These are phyloP conservation scores for Beverwykella pulmonaria DNA, from an alignment of 495 filamentous ascomycete genomes.

Conservation along the genomic window DNA sequence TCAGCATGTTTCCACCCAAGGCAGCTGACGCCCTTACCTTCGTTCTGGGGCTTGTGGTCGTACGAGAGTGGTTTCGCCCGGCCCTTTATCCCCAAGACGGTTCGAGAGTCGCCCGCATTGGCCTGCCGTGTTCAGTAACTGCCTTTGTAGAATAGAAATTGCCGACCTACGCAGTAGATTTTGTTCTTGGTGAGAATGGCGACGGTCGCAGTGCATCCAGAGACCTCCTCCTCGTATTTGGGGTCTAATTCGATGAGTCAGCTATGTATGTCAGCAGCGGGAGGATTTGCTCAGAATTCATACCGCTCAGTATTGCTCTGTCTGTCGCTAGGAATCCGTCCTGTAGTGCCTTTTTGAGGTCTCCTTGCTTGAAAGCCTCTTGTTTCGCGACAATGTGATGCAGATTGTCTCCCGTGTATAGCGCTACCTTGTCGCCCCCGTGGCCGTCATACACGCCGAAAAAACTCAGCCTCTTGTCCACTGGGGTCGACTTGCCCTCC, in stretches of 20 bases:
- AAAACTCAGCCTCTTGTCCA: conserved; percentile 80
- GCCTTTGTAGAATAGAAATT: conserved; percentile 2
- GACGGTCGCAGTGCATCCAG: conserved; percentile 93
- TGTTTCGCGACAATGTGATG: conserved; percentile 94
- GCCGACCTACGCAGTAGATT: conserved; percentile 82
- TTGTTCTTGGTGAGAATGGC: conserved; percentile 84
- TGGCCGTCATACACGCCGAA: conserved; percentile 99
- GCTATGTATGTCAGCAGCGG: conserved; percentile 11
- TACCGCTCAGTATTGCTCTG: conserved; percentile 92
- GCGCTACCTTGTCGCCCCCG: conserved; percentile 92
- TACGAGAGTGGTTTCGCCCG: conserved; percentile 95
- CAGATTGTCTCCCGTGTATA: conserved; percentile 89
- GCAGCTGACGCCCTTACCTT: conserved; percentile 62
- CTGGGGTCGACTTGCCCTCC: conserved; percentile 58
- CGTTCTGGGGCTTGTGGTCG: conserved; percentile 98
- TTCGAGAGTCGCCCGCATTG: conserved; percentile 94
- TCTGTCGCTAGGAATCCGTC: conserved; percentile 97
- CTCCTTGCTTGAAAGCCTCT: conserved; percentile 83
- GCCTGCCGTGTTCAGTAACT: conserved; percentile 61
- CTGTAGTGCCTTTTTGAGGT: conserved; percentile 94
- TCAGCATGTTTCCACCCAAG: conserved; percentile 7
- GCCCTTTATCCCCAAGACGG: conserved; percentile 92
- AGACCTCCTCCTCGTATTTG: conserved; percentile 95
- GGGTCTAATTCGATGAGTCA: conserved; percentile 65
- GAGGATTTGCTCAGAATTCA: conserved; percentile 30